Conservation (phyloP, 2,329 filamentous ascomycete species). For the Pseudogymnoascus sp. region DNA sequence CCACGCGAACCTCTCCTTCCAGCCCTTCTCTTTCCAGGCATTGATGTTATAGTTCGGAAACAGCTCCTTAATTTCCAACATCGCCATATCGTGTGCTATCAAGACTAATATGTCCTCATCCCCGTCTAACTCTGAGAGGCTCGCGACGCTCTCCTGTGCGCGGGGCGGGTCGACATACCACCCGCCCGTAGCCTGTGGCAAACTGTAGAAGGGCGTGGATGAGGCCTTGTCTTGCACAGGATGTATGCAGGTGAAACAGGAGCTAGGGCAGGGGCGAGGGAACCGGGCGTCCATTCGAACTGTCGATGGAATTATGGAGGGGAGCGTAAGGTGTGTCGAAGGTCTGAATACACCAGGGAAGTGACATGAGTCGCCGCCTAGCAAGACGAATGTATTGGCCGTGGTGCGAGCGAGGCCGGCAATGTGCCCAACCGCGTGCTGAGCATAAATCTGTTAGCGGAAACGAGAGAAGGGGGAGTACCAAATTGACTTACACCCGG, state of each 20-base stretch:
- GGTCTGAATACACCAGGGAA: conserved; percentile 30
- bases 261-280: background rate
- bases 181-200: background rate
- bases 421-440: conserved; percentile 37
- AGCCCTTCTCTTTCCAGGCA: conserved; percentile 11
- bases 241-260: conserved; percentile 7
- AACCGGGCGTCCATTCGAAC: background rate
- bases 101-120: background rate
- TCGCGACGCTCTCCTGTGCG: conserved; percentile 31
- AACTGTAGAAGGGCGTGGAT: conserved; percentile 24
- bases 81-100: background rate
- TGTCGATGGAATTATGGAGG: conserved; percentile 27
- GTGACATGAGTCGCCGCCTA: conserved; percentile 40
- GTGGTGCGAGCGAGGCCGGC: conserved; percentile 36
- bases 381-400: conserved; percentile 31
- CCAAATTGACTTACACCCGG: conserved; percentile 32
- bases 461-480: background rate
- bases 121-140: conserved; percentile 29
- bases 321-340: conserved; percentile 33
- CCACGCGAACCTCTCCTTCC: conserved; percentile 10
- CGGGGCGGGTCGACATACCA: conserved; percentile 10
- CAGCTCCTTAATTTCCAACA: background rate
- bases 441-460: background rate
- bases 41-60: conserved; percentile 9
- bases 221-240: conserved; percentile 28